Conservation (phyloP, 2,329 filamentous ascomycete genomes). For the Fusarium xyrophilum region DNA sequence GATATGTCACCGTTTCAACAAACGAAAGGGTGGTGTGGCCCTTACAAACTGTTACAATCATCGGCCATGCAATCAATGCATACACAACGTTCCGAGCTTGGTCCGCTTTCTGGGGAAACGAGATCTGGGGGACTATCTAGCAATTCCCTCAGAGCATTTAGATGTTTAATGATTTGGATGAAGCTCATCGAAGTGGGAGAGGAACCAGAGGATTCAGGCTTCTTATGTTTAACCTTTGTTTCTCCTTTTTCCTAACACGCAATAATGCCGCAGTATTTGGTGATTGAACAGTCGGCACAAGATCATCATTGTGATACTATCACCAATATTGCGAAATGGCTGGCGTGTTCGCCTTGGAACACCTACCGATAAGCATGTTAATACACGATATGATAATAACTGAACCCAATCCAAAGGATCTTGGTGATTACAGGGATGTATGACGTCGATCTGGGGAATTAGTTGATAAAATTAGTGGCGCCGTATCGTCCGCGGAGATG, state of each 20-base stretch:
- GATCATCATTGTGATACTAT: not conserved
- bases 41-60: conserved; percentile 11
- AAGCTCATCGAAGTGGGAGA: conserved; percentile 5
- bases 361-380: not conserved
- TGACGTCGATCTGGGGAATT: conserved; percentile 32
- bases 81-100: conserved; percentile 17
- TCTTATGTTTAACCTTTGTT: not conserved
- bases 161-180: conserved; percentile 7
- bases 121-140: conserved; percentile 29
- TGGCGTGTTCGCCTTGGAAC: conserved; percentile 3
- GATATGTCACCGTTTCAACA: conserved; percentile 8
- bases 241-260: not conserved
- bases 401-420: conserved; percentile 2
- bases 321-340: conserved; percentile 3
- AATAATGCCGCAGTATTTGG: not conserved
- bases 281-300: not conserved
- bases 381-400: conserved; percentile 4
- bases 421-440: conserved; percentile 19
- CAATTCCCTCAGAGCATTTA: conserved; percentile 22
- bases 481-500: conserved; percentile 31
- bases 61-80: not conserved
- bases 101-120: conserved; percentile 30
- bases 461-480: conserved; percentile 20
- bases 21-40: conserved; percentile 28
- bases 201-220: conserved; percentile 5